Conservation (phyloP, 2,329 filamentous ascomycete species). For the Cladophialophora exuberans region DNA sequence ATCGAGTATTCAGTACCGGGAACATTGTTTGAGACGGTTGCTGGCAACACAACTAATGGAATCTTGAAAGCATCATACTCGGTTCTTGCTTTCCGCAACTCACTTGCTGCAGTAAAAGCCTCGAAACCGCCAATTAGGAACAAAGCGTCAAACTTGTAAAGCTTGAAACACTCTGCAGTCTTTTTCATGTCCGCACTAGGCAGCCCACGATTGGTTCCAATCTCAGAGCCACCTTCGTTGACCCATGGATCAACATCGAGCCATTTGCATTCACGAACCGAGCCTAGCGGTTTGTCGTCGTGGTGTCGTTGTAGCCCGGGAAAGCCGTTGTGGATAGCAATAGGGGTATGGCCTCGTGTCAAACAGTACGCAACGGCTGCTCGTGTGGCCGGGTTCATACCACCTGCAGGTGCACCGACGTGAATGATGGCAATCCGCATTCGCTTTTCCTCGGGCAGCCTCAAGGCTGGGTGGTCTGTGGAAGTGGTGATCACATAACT, state of each 20-base stretch:
- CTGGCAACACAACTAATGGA: conserved; percentile 85
- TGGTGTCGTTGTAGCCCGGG: conserved; percentile 91
- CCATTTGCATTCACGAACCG: conserved; percentile 87
- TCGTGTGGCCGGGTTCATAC: conserved; percentile 96
- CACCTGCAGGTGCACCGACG: conserved; percentile 92
- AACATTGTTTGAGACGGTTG: conserved; percentile 99
- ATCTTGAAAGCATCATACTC: conserved; percentile 87
- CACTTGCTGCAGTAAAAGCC: conserved; percentile 87
- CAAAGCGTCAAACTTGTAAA: conserved; percentile 86
- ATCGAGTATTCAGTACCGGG: conserved; percentile 97
- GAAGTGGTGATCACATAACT: conserved; percentile 91
- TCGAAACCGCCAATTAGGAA: conserved; percentile 96
- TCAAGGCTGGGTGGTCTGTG: conserved; percentile 70
- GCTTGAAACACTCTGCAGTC: conserved; percentile 79
- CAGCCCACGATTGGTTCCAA: conserved; percentile 93
- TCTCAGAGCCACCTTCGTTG: conserved; percentile 94
- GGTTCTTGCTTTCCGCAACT: conserved; percentile 78
- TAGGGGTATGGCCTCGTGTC: conserved; percentile 84
- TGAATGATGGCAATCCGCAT: conserved; percentile 97
- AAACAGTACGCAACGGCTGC: conserved; percentile 92
- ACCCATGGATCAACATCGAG: conserved; percentile 94
- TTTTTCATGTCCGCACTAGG: conserved; percentile 84
- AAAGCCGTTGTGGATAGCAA: conserved; percentile 96
- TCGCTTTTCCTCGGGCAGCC: conserved; percentile 73
- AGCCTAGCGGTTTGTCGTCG: conserved; percentile 75